Evolutionary conservation across 352 stramenopile species (phyloP), one percentile per base, ranked within the genome.

Genomic region (Phytophthora boehmeriae): DNA sequence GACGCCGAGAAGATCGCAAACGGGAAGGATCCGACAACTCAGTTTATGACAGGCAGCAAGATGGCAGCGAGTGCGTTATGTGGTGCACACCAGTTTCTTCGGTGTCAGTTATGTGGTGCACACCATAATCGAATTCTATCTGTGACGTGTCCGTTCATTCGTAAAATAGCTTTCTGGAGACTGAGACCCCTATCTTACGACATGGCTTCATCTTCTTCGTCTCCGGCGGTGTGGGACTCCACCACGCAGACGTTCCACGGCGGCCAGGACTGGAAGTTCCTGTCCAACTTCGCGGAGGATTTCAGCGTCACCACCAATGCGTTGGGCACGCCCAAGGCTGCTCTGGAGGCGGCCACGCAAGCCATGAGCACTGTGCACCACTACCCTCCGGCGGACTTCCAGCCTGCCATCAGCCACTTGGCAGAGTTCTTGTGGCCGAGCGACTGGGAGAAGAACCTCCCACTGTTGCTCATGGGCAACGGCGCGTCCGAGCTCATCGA

Each of bases 261-360:
- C 57, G 89, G 89, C 23, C 89, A 97, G 71, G 89, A 97, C 74
- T 97, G 89, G 89, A 93, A 94, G 70, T 95, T 95, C 74, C 71
- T 96, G 22, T 28, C 54, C 42, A 97, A 96, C 80, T 97, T 97
- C 52, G 66, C 79, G 2, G 86, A 96, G 52, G 89, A 97, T 66
- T 97, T 97, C 51, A 95, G 83, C 51, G 89, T 97, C 32, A 97
- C 89, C 8, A 97, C 89, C 10, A 97, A 97, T 56, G 89, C 68
- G 1, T 68, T 97, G 20, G 89, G 89, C 53, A 96, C 89, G 34
- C 88, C 89, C 34, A 75, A 68, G 42, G 63, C 63, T 27, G 89
- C 89, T 50, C 78, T 96, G 17, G 63, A 73, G 38, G 86, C 89
- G 0, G 89, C 89, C 10, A 80, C 75, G 14, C 71, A 76, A 43